Percentiles rank a stretch among this genome's conserved stretches.
Evolutionary conservation across 106 monocot species (phyloP).

Genomic region (Vanilla planifolia): DNA sequence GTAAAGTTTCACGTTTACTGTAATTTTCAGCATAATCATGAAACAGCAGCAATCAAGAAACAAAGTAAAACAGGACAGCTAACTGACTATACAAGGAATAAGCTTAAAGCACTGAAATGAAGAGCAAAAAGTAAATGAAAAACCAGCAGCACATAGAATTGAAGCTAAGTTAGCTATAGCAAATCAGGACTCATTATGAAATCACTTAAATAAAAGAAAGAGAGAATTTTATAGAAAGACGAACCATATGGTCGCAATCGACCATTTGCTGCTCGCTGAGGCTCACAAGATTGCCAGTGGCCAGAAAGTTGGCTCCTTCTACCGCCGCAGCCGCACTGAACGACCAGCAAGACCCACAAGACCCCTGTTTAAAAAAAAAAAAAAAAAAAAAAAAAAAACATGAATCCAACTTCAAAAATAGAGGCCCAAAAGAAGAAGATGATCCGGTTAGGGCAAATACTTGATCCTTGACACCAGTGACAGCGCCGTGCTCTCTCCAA

Average conservation of each 20-base stretch:
- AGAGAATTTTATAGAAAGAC: not conserved
- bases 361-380: conserved; percentile 33
- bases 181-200: too few relatives aligned
- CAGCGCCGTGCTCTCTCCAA: conserved; percentile 81
- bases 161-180: too few relatives aligned
- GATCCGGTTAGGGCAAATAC: conserved; percentile 7
- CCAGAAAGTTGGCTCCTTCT: conserved; percentile 71
- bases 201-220: not conserved
- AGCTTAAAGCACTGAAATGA: too few relatives aligned
- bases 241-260: conserved; percentile 48
- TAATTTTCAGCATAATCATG: too few relatives aligned
- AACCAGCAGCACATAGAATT: too few relatives aligned
- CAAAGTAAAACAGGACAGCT: too few relatives aligned
- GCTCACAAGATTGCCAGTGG: conserved; percentile 62
- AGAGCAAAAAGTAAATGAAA: too few relatives aligned
- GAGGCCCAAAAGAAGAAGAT: not conserved
- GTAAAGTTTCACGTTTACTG: too few relatives aligned
- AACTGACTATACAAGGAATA: too few relatives aligned
- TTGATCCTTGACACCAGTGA: conserved; percentile 64
- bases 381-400: not conserved
- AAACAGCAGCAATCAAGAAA: too few relatives aligned
- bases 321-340: conserved; percentile 77
- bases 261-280: conserved; percentile 87
- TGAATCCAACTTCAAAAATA: not conserved
- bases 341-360: conserved; percentile 95